phyloP scores from a whole-genome alignment of 208 protist species.

The Trichomonas tenax region DNA sequence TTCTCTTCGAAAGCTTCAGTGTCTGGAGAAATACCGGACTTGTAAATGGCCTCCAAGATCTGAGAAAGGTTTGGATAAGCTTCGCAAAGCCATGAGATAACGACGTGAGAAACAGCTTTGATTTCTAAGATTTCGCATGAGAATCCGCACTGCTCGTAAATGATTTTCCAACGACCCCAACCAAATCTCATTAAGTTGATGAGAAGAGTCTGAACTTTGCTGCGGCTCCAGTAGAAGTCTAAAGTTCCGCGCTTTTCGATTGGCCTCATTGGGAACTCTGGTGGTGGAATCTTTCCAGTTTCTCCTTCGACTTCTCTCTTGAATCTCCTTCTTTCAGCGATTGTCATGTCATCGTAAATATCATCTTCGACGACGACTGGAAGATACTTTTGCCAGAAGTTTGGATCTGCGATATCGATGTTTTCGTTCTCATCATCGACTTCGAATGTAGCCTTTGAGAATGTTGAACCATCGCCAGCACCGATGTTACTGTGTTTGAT shows the following conservation, averaged over 20 bases:
- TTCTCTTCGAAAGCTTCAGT: background rate
- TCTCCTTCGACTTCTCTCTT: background rate
- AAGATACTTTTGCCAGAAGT: slow-evolving; percentile 24
- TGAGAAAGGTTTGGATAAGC: background rate
- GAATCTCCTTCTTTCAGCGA: background rate
- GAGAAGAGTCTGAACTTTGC: background rate
- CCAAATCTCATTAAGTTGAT: background rate
- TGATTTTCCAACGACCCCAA: background rate
- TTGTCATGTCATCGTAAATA: background rate
- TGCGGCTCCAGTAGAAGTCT: background rate
- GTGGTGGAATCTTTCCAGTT: background rate
- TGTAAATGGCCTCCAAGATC: background rate
- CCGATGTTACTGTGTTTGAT: background rate
- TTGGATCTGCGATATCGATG: slow-evolving; percentile 14
- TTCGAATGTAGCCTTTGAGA: slow-evolving; percentile 11
- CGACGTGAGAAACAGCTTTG: background rate
- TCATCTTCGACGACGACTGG: background rate
- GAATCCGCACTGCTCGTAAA: background rate
- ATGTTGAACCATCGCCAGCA: background rate
- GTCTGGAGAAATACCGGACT: background rate
- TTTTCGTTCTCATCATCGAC: background rate
- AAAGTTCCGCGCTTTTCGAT: background rate
- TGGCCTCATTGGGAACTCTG: background rate
- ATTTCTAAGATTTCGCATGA: background rate
- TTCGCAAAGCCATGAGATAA: background rate